Evolutionary conservation across 1,284 basidiomycete species (phyloP).

Genomic region (Mycocalia duriaeana): DNA sequence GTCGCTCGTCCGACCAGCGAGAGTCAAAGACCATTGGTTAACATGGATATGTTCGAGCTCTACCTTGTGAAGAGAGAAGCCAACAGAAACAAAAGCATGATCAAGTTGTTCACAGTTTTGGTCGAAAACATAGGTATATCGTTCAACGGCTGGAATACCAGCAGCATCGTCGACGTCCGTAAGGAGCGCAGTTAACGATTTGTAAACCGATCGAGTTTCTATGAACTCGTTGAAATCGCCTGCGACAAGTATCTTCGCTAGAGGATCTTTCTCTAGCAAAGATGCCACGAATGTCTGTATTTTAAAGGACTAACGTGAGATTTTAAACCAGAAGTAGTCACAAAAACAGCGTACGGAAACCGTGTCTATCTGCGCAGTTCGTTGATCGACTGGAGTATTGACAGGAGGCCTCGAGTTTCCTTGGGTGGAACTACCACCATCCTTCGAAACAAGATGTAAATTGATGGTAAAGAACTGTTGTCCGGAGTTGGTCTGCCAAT

Average conservation of each 20-base stretch:
- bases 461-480: slow-evolving; percentile 55
- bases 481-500: slow-evolving; percentile 46
- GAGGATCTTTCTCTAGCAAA: slow-evolving; percentile 37
- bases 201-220: slow-evolving; percentile 48
- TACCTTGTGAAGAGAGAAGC: slow-evolving; percentile 36
- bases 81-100: slow-evolving; percentile 50
- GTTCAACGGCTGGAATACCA: slow-evolving; percentile 41
- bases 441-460: slow-evolving; percentile 57
- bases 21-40: slow-evolving; percentile 49
- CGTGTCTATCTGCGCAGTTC: slow-evolving; percentile 46
- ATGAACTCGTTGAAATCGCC: slow-evolving; percentile 66
- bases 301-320: no score
- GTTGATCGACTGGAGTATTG: slow-evolving; percentile 44
- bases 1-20: slow-evolving; percentile 43
- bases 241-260: slow-evolving; percentile 49
- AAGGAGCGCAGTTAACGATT: slow-evolving; percentile 38
- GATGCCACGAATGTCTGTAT: slow-evolving; percentile 49
- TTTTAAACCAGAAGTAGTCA: no score
- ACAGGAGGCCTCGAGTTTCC: slow-evolving; percentile 58
- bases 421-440: slow-evolving; percentile 48
- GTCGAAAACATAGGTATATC: slow-evolving; percentile 60
- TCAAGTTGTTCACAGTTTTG: slow-evolving; percentile 56
- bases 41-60: slow-evolving; percentile 55
- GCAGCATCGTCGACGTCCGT: slow-evolving; percentile 49
- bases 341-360: slow-evolving; percentile 34